Evolutionary conservation across 192 early-diverging fungal genomes (phyloP).

Genomic region (Phlyctochytrium planicorne): DNA sequence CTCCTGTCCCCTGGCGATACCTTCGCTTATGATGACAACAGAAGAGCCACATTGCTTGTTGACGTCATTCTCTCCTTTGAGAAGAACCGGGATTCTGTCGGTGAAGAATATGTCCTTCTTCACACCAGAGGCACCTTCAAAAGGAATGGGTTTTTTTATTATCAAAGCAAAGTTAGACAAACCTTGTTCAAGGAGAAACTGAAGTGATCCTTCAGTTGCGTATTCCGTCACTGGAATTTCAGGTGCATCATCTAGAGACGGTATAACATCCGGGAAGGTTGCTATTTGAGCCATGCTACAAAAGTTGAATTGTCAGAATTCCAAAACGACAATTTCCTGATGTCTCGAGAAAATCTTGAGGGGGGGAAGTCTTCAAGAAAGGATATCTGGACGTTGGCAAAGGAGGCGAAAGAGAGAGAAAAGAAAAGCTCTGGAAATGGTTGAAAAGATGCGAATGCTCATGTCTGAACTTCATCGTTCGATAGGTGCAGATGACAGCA

Average conservation of each 20-base stretch:
- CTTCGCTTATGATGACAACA: constrained; percentile 6
- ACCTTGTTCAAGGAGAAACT: neutral
- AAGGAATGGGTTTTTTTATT: no score
- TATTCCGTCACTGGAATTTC: neutral
- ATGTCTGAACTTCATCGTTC: neutral
- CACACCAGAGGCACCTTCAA: no score
- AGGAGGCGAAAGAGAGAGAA: constrained; percentile 37
- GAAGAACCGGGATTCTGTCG: constrained; percentile 4
- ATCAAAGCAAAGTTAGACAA: no score
- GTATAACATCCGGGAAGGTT: no score
- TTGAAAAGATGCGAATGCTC: neutral
- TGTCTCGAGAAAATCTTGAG: no score
- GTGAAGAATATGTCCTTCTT: constrained; percentile 10
- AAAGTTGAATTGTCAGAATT: no score
- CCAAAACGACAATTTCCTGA: no score
- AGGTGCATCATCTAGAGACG: neutral
- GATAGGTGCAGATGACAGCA: constrained; percentile 24
- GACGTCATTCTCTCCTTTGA: neutral
- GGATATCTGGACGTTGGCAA: constrained; percentile 46
- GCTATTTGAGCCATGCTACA: no score
- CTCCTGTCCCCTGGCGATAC: neutral
- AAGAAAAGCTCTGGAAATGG: constrained; percentile 2
- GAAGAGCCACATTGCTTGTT: constrained; percentile 5
- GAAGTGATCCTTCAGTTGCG: neutral
- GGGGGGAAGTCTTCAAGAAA: constrained; percentile 16